Evolutionary conservation across 805 yeast species (phyloP), one percentile per base, ranked within the genome.

Genomic region (Pichia sporocuriosa): DNA sequence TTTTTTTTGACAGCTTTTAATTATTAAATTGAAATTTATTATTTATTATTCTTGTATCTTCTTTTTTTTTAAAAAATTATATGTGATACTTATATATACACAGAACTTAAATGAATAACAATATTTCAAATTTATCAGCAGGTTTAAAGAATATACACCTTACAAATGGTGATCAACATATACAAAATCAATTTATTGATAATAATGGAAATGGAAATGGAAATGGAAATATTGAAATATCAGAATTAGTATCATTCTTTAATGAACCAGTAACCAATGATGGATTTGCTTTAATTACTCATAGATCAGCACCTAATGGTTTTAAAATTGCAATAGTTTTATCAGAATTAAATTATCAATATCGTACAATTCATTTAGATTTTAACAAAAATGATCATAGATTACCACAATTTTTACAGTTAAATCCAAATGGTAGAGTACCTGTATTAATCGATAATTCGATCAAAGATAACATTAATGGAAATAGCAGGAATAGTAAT

Each of bases 371-470:
- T 42, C 82, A 85, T 53, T 68, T 89, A 42, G 96, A 89, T 64
- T 87, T 89, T 63, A 83, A 83, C 59, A 72, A 72, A 47, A 94
- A 95, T 44, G 97, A 89, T 62, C 96, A 89, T 60, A 68, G 96
- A 48, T 85, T 95, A 2, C 96, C 97, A 0, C 94, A 88, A 60
- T 89, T 89, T 54, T 88, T 89, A 16, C 73, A 87, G n/a, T 81
- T 89, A 47, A 90, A 89, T 61, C 97, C 97, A 22, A 90, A 90
- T 61, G 97, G 96, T 3, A 71, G 97, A 47, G 95, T 89, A 6
- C 97, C 97, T 4, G 95, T 96, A 2, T 72, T 89, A 41, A 84
- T 90, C 40, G 97, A 89, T 62, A n/a, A n/a, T n/a, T n/a, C n/a
- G n/a, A n/a, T n/a, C n/a, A n/a, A n/a, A n/a, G n/a, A n/a, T n/a